Conservation (phyloP, 768 basidiomycete genomes). For the Dioszegia aurantiaca region DNA sequence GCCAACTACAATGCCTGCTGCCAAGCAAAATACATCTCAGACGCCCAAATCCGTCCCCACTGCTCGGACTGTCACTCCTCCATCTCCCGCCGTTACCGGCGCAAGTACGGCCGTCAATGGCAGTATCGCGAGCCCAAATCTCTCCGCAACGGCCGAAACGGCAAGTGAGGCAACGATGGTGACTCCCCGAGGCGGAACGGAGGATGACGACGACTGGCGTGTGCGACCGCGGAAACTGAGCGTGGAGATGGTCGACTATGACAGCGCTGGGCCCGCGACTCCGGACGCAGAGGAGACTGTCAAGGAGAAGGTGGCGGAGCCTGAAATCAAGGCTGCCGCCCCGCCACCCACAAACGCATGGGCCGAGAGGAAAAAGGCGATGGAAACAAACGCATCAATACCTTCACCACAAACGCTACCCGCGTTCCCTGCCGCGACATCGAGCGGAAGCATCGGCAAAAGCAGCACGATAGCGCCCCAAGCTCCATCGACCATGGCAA, state of each 20-base stretch:
- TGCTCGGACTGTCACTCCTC: constrained; percentile 17
- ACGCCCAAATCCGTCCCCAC: constrained; percentile 1
- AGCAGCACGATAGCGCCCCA: not conserved
- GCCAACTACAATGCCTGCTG: not conserved
- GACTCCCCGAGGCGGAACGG: constrained; percentile 2
- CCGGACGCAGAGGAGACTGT: not conserved
- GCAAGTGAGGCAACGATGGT: constrained; percentile 19
- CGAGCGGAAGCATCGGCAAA: constrained; percentile 2
- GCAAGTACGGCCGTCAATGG: constrained; percentile 21
- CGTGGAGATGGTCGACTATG: constrained; percentile 1
- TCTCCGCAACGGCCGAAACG: constrained; percentile 19
- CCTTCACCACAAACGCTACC: not conserved
- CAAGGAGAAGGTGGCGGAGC: constrained; percentile 1
- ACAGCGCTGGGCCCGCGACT: not conserved
- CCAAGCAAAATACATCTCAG: not conserved
- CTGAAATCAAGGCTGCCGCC: constrained; percentile 17
- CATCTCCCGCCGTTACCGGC: constrained; percentile 26
- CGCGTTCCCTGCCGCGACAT: not conserved
- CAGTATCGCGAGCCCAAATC: constrained; percentile 13
- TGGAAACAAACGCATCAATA: not conserved
- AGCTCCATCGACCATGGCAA: not conserved
- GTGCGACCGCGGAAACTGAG: constrained; percentile 11
- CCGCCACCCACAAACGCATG: constrained; percentile 45
- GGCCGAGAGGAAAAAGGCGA: constrained; percentile 22
- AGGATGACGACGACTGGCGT: constrained; percentile 34